A percentile compares a stretch with the other conserved stretches of the same genome.
These are phyloP conservation scores for Phylloporus arenicola DNA, from an alignment of 768 basidiomycete genomes.

Conservation along the genomic window DNA sequence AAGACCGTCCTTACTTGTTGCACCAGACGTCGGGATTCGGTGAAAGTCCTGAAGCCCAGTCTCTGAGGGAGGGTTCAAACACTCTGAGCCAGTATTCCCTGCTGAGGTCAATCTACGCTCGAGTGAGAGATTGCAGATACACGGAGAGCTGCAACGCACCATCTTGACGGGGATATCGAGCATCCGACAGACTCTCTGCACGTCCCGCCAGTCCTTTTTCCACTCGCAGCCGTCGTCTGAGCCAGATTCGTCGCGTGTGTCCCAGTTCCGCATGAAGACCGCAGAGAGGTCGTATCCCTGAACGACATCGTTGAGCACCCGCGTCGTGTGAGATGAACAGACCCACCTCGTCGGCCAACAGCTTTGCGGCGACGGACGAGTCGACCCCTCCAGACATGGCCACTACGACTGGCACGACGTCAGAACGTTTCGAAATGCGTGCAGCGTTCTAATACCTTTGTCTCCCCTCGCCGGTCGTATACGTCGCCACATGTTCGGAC, in stretches of 20 bases:
- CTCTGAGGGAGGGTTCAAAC: conserved; percentile 76
- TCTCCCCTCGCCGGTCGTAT: conserved; percentile 22
- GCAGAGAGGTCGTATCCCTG: conserved; percentile 82
- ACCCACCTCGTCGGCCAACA: conserved; percentile 62
- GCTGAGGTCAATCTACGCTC: conserved; percentile 72
- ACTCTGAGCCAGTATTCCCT: conserved; percentile 88
- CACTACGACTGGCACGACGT: conserved; percentile 57
- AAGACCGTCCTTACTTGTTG: conserved; percentile 53
- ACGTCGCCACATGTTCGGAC: conserved; percentile 7
- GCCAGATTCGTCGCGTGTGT: conserved; percentile 74
- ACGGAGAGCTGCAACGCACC: conserved; percentile 35
- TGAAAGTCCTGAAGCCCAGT: conserved; percentile 75
- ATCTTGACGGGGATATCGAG: conserved; percentile 70
- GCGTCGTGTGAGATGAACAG: background rate
- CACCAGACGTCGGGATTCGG: conserved; percentile 95
- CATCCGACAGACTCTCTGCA: conserved; percentile 68
- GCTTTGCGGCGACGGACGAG: conserved; percentile 79
- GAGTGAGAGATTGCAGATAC: conserved; percentile 2
- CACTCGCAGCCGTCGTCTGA: conserved; percentile 87
- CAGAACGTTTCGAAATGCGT: background rate
- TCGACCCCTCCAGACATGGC: conserved; percentile 97
- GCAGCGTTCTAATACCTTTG: conserved; percentile 16
- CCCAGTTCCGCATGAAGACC: conserved; percentile 97
- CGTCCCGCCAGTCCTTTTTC: conserved; percentile 94
- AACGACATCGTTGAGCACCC: background rate